Percentiles rank a stretch among this genome's conserved stretches.
phyloP scores from a whole-genome alignment of 352 stramenopile genomes.

The Pythium rishiriense region DNA sequence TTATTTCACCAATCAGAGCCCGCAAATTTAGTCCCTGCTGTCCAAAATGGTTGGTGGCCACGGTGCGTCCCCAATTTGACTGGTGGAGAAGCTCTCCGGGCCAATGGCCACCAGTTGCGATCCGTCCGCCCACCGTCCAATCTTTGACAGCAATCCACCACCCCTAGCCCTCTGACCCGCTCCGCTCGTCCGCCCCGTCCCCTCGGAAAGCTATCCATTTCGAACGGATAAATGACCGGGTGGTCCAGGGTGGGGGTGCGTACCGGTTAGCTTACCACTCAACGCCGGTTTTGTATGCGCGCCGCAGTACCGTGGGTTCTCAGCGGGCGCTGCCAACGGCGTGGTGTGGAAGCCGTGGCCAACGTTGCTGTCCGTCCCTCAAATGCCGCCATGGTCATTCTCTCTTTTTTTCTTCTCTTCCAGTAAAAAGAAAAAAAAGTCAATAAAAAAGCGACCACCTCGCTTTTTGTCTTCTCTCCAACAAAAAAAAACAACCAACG shows the following conservation, averaged over 20 bases:
- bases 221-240: constrained; percentile 22
- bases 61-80: constrained; percentile 23
- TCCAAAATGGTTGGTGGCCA: constrained; percentile 30
- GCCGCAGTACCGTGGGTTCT: constrained; percentile 8
- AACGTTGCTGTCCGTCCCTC: constrained; percentile 18
- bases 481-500: constrained; percentile 40
- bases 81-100: constrained; percentile 24
- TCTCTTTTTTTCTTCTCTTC: constrained; percentile 88
- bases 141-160: constrained; percentile 26
- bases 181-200: constrained; percentile 20
- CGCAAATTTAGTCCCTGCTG: constrained; percentile 4
- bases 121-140: constrained; percentile 10
- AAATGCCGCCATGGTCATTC: constrained; percentile 45
- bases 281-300: constrained; percentile 7
- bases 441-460: constrained; percentile 61
- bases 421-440: constrained; percentile 86
- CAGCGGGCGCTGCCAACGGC: neutral
- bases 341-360: constrained; percentile 13
- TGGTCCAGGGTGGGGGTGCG: neutral
- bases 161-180: constrained; percentile 15
- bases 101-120: constrained; percentile 18
- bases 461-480: constrained; percentile 34
- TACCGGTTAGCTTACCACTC: constrained; percentile 21
- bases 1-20: constrained; percentile 11
- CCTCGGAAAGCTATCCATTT: constrained; percentile 23